phyloP scores from a whole-genome alignment of 2,329 filamentous ascomycete species.

The Fusarium nematophilum region DNA sequence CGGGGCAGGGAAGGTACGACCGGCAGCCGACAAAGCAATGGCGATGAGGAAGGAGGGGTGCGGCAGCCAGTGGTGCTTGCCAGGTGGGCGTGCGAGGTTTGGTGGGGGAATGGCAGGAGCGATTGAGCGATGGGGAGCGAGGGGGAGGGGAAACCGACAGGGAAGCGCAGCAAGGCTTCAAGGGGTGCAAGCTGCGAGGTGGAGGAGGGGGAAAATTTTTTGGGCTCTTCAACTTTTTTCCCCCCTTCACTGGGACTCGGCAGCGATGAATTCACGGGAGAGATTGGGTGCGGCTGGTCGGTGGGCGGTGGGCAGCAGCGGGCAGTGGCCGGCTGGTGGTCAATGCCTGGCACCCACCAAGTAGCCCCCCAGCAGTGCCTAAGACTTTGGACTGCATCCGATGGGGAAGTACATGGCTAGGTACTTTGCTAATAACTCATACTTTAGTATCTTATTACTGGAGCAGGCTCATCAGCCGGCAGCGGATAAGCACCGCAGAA shows the following conservation, averaged over 20 bases:
- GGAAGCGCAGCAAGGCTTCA: conserved; percentile 22
- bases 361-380: conserved; percentile 33
- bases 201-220: conserved; percentile 35
- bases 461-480: conserved; percentile 22
- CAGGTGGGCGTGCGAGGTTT: conserved; percentile 32
- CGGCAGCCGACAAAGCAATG: conserved; percentile 30
- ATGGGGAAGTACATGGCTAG: conserved; percentile 12
- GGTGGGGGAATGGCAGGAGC: conserved; percentile 42
- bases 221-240: conserved; percentile 33
- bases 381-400: conserved; percentile 28
- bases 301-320: conserved; percentile 33
- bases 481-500: conserved; percentile 29
- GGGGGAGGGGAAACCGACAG: conserved; percentile 36
- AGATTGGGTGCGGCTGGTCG: conserved; percentile 29
- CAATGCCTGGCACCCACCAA: conserved; percentile 40
- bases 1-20: conserved; percentile 35
- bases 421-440: conserved; percentile 26
- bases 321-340: conserved; percentile 33
- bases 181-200: conserved; percentile 28
- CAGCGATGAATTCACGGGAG: conserved; percentile 28
- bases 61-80: conserved; percentile 26
- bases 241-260: conserved; percentile 9
- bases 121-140: conserved; percentile 40
- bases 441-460: conserved; percentile 20
- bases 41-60: conserved; percentile 40